Base-by-base conservation (phyloP, 1,139 yeast genomes). In the Yamadazyma diddensiae region DNA sequence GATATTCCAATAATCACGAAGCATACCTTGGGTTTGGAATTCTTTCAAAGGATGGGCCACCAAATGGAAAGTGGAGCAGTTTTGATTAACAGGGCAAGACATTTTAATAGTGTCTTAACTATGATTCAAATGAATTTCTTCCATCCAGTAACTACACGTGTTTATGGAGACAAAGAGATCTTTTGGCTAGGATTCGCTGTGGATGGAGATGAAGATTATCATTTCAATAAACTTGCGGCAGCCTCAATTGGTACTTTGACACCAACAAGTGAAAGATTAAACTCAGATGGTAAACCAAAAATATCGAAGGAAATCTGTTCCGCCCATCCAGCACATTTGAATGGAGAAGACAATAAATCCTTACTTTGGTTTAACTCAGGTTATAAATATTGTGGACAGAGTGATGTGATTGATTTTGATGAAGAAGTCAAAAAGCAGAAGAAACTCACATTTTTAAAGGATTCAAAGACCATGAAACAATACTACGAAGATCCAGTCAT, bases 251-350 rank as follows among this genome's bases (percentile, higher is more conserved):
- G 67, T 7, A 41, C 37, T 13, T 41, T 46, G 19, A 59, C 65
- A 10, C 56, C 59, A 4, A 27, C 21, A 14, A 25, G 29, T 5
- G 55, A 57, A 11, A 37, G 59, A 31, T 29, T 47, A 7, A 49
- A 42, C 26, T 23, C 36, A 6, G 47, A 53, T 21, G 60, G 60
- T 2, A 36, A 45, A 8, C 35, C 45, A 1, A 47, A 45, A 30
- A 30, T 39, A 11, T 44, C 61, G 6, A 41, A 36, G 34, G 76
- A 70, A 42, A 25, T 68, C 5, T 68, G 74, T 37, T 57, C 70
- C 4, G 60, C 68, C 10, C 74, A 68, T 42, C 74, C 76, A 1
- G 74, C 68, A 5, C 74, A 69, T 42, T 39, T 58, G 28, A 49
- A 46, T 38, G 60, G 58, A 14, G 59, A 55, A 35, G 64, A 58